These are phyloP conservation scores for Bipolaris oryzae DNA, from an alignment of 2,329 filamentous ascomycete species.

Conservation along the genomic window DNA sequence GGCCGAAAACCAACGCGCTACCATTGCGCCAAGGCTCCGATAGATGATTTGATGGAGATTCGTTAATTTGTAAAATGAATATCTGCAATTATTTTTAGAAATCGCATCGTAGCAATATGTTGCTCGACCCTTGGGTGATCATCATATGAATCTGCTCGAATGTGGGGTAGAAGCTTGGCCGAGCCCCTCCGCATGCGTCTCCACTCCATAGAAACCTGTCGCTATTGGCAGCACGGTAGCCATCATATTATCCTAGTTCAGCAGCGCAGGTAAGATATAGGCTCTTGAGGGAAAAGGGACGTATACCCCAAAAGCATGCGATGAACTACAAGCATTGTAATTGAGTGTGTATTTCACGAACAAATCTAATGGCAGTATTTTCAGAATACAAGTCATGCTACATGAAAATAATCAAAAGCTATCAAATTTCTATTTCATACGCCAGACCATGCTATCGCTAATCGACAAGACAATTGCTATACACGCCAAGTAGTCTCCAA, in stretches of 20 bases:
- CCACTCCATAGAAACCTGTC: not conserved
- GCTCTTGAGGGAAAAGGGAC: too few species aligned
- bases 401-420: not conserved
- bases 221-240: not conserved
- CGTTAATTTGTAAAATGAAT: fast-evolving
- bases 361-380: not conserved
- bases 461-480: slow-evolving; percentile 2
- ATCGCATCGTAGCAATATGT: too few species aligned
- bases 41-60: slow-evolving; percentile 5
- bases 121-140: not conserved
- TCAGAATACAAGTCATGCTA: not conserved
- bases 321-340: not conserved
- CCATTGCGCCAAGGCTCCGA: slow-evolving; percentile 36
- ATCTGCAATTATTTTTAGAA: too few species aligned
- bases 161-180: not conserved
- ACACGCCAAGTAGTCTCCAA: not conserved
- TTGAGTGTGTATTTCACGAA: not conserved
- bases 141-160: not conserved
- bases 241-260: too few species aligned
- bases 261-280: too few species aligned
- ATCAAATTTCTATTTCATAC: slow-evolving; percentile 1
- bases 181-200: not conserved
- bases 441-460: slow-evolving; percentile 20
- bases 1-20: slow-evolving; percentile 39
- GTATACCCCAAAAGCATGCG: too few species aligned